Base-by-base conservation (phyloP, 2,329 filamentous ascomycete genomes). In the Parafenestella ontariensis region DNA sequence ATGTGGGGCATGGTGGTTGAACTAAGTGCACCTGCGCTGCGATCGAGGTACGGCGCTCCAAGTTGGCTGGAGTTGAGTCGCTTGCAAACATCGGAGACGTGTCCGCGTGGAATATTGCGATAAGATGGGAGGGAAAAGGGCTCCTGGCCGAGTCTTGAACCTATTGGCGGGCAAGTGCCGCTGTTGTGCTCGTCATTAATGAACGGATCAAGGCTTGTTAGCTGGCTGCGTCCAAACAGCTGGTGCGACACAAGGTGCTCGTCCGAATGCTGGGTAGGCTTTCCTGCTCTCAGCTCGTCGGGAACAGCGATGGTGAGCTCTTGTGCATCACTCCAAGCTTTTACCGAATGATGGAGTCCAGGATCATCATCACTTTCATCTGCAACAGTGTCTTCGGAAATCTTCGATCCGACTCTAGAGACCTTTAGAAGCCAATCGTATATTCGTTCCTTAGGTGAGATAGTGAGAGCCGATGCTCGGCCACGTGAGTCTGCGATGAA, bases 361-460 rank as follows among this genome's bases (percentile, higher is more conserved):
- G 8, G 10, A 17, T 42, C 40, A 28, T 18, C 9, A 15, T 50
- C 34, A 18, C 13, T 31, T 10, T 17, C 1, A 42, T 46, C 6
- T 18, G 28, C 29, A 31, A n/a, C 17, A 5, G 21, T 15, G 17
- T 42, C 41, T 23, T 43, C 24, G 13, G 15, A 18, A 2, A 15
- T 20, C 20, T 43, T 26, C n/a, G 23, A 8, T 52, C 50, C 1
- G 11, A 13, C 4, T 46, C 39, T 29, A 51, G 41, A 49, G 21
- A 62, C 28, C 1, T 33, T 40, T 2, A 40, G 45, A 3, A 70
- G 57, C 68, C 68, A 71, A 28, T 63, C 54, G 3, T 49, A 21
- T 10, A 70, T 56, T 8, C 54, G 54, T 10, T 56, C 57, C 13
- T 54, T 21, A 2, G 54, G 31, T 8, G 58, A 53, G 11, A 18